Evolutionary conservation across 495 filamentous ascomycete species (phyloP).

Genomic region (Cudoniella acicularis): DNA sequence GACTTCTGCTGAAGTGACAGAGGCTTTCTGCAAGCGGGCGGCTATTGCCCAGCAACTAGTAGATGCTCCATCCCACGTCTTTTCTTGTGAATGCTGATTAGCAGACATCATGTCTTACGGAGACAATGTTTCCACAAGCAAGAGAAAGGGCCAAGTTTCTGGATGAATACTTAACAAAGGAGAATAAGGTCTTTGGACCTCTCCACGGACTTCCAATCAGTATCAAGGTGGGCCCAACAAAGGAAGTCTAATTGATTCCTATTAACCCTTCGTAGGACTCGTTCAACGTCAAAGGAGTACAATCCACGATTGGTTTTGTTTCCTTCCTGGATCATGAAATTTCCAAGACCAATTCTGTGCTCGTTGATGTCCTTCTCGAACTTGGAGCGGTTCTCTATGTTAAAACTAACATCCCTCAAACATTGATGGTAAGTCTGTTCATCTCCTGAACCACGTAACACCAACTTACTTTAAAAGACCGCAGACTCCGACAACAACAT

Average conservation of each 20-base stretch:
- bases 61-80: slow-evolving; percentile 31
- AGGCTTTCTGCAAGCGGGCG: slow-evolving; percentile 41
- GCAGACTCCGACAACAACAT: slow-evolving; percentile 56
- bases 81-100: slow-evolving; percentile 12
- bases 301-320: slow-evolving; percentile 52
- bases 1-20: slow-evolving; percentile 28
- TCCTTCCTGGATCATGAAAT: slow-evolving; percentile 45
- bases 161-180: slow-evolving; percentile 42
- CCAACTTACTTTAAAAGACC: slow-evolving; percentile 1
- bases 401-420: slow-evolving; percentile 58
- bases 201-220: slow-evolving; percentile 63
- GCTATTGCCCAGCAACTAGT: slow-evolving; percentile 56
- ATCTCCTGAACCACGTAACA: not conserved
- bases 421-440: slow-evolving; percentile 38
- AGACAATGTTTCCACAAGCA: slow-evolving; percentile 58
- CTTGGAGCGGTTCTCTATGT: slow-evolving; percentile 52
- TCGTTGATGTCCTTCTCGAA: slow-evolving; percentile 40
- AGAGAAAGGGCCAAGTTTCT: slow-evolving; percentile 49
- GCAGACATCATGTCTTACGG: slow-evolving; percentile 58
- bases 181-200: slow-evolving; percentile 47
- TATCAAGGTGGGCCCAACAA: slow-evolving; percentile 47
- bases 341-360: slow-evolving; percentile 35
- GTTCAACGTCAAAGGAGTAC: slow-evolving; percentile 53
- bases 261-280: slow-evolving; percentile 37
- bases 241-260: not conserved